phyloP scores from a whole-genome alignment of 1,284 basidiomycete genomes.

The Neonothopanus nambi region DNA sequence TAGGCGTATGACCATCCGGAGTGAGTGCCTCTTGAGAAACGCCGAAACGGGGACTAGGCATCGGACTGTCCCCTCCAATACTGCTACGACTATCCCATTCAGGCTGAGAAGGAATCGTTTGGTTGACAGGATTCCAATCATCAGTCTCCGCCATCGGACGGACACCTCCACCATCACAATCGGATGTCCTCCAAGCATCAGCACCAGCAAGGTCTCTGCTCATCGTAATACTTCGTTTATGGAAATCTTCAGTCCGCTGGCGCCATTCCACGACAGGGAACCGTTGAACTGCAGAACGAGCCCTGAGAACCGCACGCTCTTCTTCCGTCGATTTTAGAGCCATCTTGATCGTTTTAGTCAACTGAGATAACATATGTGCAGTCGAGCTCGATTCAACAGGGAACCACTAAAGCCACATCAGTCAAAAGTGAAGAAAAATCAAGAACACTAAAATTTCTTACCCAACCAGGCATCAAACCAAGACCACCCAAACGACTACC shows the following conservation, averaged over 20 bases:
- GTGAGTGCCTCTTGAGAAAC: conserved; percentile 44
- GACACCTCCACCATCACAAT: conserved; percentile 56
- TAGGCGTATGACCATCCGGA: conserved; percentile 31
- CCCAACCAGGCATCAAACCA: conserved; percentile 96
- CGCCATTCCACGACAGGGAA: conserved; percentile 98
- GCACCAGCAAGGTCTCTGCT: conserved; percentile 70
- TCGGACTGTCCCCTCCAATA: conserved; percentile 5
- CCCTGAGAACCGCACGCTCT: conserved; percentile 88
- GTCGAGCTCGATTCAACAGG: conserved; percentile 91
- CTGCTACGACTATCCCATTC: conserved; percentile 53
- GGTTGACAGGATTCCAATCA: conserved; percentile 51
- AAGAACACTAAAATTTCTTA: too few species aligned
- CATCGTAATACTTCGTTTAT: conserved; percentile 76
- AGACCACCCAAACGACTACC: conserved; percentile 90
- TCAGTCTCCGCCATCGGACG: conserved; percentile 47
- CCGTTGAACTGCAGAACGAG: conserved; percentile 88
- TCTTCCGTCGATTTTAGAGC: conserved; percentile 88
- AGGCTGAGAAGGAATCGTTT: conserved; percentile 50
- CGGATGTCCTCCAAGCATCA: conserved; percentile 76
- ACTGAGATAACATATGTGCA: conserved; percentile 91
- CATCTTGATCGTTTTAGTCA: conserved; percentile 92
- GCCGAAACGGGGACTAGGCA: conserved; percentile 31
- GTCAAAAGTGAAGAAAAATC: too few species aligned
- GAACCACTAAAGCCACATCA: conserved; percentile 70
- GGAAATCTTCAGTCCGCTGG: conserved; percentile 92